Base-by-base conservation (phyloP, 2,329 filamentous ascomycete genomes). In the Incumbomyces lentus region DNA sequence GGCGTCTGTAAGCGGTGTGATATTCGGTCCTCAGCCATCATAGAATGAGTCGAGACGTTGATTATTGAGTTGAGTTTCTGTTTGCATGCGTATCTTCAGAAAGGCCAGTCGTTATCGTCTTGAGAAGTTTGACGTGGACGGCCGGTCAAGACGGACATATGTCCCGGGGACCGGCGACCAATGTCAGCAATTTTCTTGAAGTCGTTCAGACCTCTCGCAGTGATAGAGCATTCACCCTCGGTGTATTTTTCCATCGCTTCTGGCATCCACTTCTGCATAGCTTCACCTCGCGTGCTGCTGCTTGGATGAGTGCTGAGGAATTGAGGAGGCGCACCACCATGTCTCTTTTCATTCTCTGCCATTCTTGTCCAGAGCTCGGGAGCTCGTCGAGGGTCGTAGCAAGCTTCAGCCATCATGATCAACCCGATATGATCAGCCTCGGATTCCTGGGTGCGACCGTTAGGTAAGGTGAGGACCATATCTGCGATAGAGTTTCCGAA, bases 371-470 rank as follows among this genome's bases (percentile, higher is more conserved):
- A 76, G 53, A 81, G 58, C 18, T 62, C 64, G 49, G 75, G 68
- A 1, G 77, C 77, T 12, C 72, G 75, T 47, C 69, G 60, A 0
- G 78, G 78, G 44, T 77, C 66, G 54, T 75, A 81, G 59, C 78
- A 81, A 32, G 70, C 71, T 58, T 77, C 68, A 1, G 78, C 70
- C 74, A 81, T 81, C 70, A 82, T 78, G 59, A 79, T 64, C 66
- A 52, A 39, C 8, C 78, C 78, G 30, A 82, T 79, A 45, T 76
- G 73, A 58, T 81, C 78, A 6, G 78, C 78, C 58, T 81, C 77
- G 1, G 67, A 66, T 64, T 82, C 78, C 60, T 80, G 76, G 22
- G 66, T 72, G 44, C 78, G 62, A 10, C 71, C 74, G 26, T 76
- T 75, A 0, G 78, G 78, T 54, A 72, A 64, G 14, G 62, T 62